Evolutionary conservation across 176 grass and related monocot species (phyloP), one percentile per base, ranked within the genome.

Genomic region (Raddia guianensis): DNA sequence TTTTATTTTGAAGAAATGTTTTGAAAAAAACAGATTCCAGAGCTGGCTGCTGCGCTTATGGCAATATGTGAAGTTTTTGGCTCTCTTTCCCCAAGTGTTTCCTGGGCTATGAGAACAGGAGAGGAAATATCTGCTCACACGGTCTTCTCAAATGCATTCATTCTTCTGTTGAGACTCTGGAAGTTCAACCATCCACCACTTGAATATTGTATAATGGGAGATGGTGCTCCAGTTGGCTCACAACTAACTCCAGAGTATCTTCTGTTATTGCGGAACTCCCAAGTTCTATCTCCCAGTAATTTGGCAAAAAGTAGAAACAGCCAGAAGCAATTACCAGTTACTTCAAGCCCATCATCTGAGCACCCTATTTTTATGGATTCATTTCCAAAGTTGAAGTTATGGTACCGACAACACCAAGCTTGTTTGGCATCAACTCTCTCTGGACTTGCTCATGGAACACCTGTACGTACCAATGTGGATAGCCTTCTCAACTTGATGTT

Each of bases 181-280:
- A 99, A 99, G 75, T 99, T 95, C 88, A 95, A 99, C 53, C 90
- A 99, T 82, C 96, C 96, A 67, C 96, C 96, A 50, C 86, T 95
- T 58, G 96, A 99, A 67, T 95, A 95, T 82, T 95, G 92, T 32
- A 8, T 99, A 81, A 89, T 95, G 86, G 96, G 96, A 73, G 92
- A 95, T 86, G 96, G 90, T 68, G 96, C 92, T 83, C 92, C 92
- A 81, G 92, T 99, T 88, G 92, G 92, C 37, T 95, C 92, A 55
- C 92, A 99, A 74, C 87, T 95, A 70, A 99, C 96, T 72, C 96
- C 92, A 46, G 96, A 99, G 75, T 99, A 93, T 80, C 96, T 99
- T 75, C 73, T 99, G 14, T 71, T 99, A 27, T 85, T 99, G 61
- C 78, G 92, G 56, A 99, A 99, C 78, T 87, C 87, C 35, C 84